phyloP scores from a whole-genome alignment of 208 protist genomes.

The Angomonas ambiguus region DNA sequence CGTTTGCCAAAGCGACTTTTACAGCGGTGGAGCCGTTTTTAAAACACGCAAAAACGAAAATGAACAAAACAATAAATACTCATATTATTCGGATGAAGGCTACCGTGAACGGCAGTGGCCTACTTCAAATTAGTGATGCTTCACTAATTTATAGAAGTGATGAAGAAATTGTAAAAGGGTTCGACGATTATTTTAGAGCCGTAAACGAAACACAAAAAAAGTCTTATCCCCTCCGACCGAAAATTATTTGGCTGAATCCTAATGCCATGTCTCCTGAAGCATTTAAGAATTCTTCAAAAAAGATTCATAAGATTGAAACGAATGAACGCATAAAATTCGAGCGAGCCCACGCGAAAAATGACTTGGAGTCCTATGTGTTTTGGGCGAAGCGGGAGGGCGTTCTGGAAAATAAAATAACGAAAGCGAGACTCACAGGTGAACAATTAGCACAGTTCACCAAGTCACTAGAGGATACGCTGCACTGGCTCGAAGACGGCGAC shows the following conservation, averaged over 20 bases:
- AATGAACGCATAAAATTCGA: conserved; percentile 62
- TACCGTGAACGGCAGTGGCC: conserved; percentile 55
- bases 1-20: conserved; percentile 42
- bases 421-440: conserved; percentile 12
- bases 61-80: conserved; percentile 68
- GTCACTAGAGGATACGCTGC: conserved; percentile 23
- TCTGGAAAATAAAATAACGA: conserved; percentile 36
- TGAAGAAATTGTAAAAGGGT: conserved; percentile 35
- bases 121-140: conserved; percentile 62
- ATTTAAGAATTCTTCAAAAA: conserved; percentile 21
- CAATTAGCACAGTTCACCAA: conserved; percentile 27
- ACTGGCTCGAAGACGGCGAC: conserved; percentile 80
- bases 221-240: conserved; percentile 14
- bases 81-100: conserved; percentile 81
- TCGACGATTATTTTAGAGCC: not conserved
- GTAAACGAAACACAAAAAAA: conserved; percentile 10
- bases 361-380: conserved; percentile 78
- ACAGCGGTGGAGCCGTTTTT: conserved; percentile 44
- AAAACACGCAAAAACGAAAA: conserved; percentile 24
- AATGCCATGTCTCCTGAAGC: conserved; percentile 27
- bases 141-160: conserved; percentile 57
- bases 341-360: conserved; percentile 64
- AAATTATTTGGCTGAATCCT: conserved; percentile 28
- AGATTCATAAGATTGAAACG: conserved; percentile 39
- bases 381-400: conserved; percentile 68